Conservation (phyloP, 1,284 basidiomycete genomes). For the Tetrapyrgos nigripes region DNA sequence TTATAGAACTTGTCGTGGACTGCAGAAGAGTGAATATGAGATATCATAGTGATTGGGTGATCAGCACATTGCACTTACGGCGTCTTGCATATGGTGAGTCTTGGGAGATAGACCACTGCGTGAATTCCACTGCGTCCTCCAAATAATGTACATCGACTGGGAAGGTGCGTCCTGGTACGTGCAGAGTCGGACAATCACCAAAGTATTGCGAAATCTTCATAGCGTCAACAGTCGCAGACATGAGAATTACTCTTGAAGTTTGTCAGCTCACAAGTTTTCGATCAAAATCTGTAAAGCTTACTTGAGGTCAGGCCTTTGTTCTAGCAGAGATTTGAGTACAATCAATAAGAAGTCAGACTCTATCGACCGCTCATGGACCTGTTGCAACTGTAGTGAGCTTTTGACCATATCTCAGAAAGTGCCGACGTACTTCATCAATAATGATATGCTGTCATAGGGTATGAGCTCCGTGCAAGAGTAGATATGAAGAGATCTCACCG, state of each 20-base stretch:
- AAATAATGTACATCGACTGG: conserved; percentile 90
- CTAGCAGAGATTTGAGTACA: conserved; percentile 89
- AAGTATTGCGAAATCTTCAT: conserved; percentile 96
- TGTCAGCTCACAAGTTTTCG: background rate
- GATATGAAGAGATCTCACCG: conserved; percentile 53
- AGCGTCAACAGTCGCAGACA: conserved; percentile 97
- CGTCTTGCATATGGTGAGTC: conserved; percentile 86
- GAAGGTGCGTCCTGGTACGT: conserved; percentile 96
- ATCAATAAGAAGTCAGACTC: conserved; percentile 98
- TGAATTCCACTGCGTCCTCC: conserved; percentile 92
- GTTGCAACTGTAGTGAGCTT: conserved; percentile 11
- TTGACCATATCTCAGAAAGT: background rate
- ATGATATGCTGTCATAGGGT: conserved; percentile 71
- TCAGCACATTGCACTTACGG: conserved; percentile 47
- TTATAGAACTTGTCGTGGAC: conserved; percentile 70
- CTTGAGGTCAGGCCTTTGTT: conserved; percentile 86
- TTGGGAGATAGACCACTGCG: conserved; percentile 86
- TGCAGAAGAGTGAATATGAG: conserved; percentile 19
- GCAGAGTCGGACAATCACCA: conserved; percentile 87
- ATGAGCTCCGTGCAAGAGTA: conserved; percentile 10
- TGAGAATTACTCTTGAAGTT: conserved; percentile 82
- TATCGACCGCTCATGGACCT: conserved; percentile 96
- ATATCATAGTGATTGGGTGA: background rate
- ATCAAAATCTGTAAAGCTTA: conserved; percentile 34
- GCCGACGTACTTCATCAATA: conserved; percentile 78